Evolutionary conservation across 1,284 basidiomycete genomes (phyloP).

Genomic region (Vanrija sp.): DNA sequence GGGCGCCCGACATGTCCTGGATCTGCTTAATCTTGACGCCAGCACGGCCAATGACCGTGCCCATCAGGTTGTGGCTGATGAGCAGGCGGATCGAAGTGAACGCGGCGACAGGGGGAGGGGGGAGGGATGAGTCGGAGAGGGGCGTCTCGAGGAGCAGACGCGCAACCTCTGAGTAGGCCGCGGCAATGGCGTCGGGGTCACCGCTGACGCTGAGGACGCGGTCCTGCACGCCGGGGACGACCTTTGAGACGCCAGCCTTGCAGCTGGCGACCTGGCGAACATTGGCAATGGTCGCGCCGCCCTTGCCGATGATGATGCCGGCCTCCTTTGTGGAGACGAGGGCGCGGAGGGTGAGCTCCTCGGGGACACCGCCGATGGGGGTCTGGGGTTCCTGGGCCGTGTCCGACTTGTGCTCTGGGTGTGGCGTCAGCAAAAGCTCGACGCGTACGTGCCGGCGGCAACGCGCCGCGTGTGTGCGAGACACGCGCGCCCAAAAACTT

Average conservation of each 20-base stretch:
- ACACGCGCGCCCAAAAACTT: background rate
- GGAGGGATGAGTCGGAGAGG: slow-evolving; percentile 62
- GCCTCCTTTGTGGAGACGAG: slow-evolving; percentile 95
- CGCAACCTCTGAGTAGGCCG: slow-evolving; percentile 94
- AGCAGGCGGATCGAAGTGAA: slow-evolving; percentile 91
- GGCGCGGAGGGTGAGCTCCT: slow-evolving; percentile 77
- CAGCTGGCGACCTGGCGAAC: slow-evolving; percentile 90
- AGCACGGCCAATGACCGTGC: slow-evolving; percentile 93
- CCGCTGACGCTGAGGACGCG: slow-evolving; percentile 92
- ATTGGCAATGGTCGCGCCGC: slow-evolving; percentile 93
- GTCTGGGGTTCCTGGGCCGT: slow-evolving; percentile 29
- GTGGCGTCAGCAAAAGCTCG: background rate
- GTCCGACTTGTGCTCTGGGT: slow-evolving; percentile 7
- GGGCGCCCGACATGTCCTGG: slow-evolving; percentile 92
- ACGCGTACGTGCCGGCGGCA: background rate
- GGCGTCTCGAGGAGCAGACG: slow-evolving; percentile 73
- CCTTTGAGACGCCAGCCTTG: slow-evolving; percentile 97
- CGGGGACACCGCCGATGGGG: slow-evolving; percentile 16
- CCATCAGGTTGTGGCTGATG: slow-evolving; percentile 99
- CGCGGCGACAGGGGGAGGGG: slow-evolving; percentile 62
- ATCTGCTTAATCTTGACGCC: slow-evolving; percentile 99
- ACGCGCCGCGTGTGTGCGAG: background rate
- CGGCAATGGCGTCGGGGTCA: slow-evolving; percentile 83
- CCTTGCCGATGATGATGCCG: slow-evolving; percentile 92
- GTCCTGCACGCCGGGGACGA: slow-evolving; percentile 94